Percentiles rank a stretch among this genome's conserved stretches.
These are phyloP conservation scores for Didymella lethalis DNA, from an alignment of 2,329 filamentous ascomycete genomes.

Conservation along the genomic window DNA sequence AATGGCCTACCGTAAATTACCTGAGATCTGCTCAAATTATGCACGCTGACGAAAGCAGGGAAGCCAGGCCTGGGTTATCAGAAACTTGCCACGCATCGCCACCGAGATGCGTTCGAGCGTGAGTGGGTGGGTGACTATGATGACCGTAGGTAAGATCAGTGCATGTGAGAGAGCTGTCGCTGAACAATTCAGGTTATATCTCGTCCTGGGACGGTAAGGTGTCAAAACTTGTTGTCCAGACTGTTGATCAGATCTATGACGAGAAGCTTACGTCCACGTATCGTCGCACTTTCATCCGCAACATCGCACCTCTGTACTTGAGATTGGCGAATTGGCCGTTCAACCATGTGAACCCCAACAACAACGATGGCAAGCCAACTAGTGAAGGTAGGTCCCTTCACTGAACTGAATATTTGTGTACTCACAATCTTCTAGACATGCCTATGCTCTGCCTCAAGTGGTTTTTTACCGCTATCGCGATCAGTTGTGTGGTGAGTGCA, in stretches of 20 bases:
- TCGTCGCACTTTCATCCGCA: constrained; percentile 42
- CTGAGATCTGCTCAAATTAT: no score
- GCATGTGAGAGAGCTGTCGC: no score
- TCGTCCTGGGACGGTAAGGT: constrained; percentile 42
- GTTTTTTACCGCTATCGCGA: constrained; percentile 37
- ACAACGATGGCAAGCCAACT: constrained; percentile 28
- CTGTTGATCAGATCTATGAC: constrained; percentile 45
- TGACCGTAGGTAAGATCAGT: constrained; percentile 28
- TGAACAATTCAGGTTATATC: constrained; percentile 27
- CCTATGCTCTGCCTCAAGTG: constrained; percentile 41
- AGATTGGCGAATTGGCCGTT: constrained; percentile 45
- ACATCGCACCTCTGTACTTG: constrained; percentile 37
- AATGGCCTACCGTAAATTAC: constrained; percentile 34
- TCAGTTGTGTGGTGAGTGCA: constrained; percentile 35
- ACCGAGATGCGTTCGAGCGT: constrained; percentile 37
- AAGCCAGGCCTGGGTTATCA: constrained; percentile 37
- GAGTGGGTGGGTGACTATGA: constrained; percentile 40
- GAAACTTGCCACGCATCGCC: constrained; percentile 33
- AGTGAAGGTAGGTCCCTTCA: constrained; percentile 26
- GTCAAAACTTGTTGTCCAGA: constrained; percentile 43
- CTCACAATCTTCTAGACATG: constrained; percentile 27
- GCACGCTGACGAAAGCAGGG: constrained; percentile 7
- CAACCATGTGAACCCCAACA: constrained; percentile 37
- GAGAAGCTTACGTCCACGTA: constrained; percentile 38
- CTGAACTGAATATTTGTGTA: neutral